Base-by-base conservation (phyloP, 1,284 basidiomycete genomes). In the Marasmius oreades region DNA sequence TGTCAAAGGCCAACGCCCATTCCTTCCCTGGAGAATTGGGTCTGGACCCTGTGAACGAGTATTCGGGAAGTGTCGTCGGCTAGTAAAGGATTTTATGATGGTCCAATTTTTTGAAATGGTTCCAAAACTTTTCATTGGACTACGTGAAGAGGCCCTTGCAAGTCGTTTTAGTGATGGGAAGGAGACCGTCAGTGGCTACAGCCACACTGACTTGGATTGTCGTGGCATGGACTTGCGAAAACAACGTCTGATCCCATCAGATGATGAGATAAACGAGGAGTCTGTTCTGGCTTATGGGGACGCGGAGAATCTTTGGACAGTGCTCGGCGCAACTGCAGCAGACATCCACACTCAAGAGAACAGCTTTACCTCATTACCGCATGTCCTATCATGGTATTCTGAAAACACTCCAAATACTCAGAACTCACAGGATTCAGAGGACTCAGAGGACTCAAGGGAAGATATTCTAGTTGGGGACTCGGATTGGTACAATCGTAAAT, bases 1-100 rank as follows among this genome's bases (percentile, higher is more conserved):
- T 51, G 18, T 67, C 12, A 31, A 51, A 1, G 51, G 36, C 4
- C 23, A 39, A 0, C 55, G 55, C 7, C 70, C 70, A 1, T 57
- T 71, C 0, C 56, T 70, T 1, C 68, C 66, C 0, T 72, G 70
- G 69, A 56, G 70, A 1, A 67, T 68, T 33, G 66, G 66, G 0
- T 70, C 57, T 1, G 66, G 69, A 45, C n/a, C 59, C 1, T 67
- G 66, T 55, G 67, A 73, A 48, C 70, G 71, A 54, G 57, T 64
- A 14, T 72, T 72, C 57, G 70, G 64, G 0, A 62, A 62, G 20
- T 24, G 50, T 3, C 66, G 67, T 2, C 55, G 63, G 39, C 45
- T 70, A 0, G 52, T 67, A 42, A 61, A 62, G 22, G 69, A 72
- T 52, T 71, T 72, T 60, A 68, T 64, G 0, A 54, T 64, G 43